Conservation (phyloP, 2,329 filamentous ascomycete genomes). For the Cladosporium sp. region DNA sequence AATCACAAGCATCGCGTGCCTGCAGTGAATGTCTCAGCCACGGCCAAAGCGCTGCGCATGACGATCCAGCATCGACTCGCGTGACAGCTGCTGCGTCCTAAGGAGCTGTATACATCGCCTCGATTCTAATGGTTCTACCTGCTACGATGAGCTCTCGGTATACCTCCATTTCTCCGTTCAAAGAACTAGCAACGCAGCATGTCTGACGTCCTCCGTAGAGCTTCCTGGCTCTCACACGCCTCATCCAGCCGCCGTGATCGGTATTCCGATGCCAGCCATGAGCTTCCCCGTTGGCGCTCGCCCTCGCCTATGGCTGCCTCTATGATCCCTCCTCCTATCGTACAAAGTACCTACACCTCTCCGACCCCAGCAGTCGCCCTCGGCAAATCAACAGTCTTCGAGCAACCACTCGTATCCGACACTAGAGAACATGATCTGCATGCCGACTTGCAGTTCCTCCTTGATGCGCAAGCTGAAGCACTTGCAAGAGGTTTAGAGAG, state of each 20-base stretch:
- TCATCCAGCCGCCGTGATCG: constrained; percentile 18
- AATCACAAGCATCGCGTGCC: not conserved
- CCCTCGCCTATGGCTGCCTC: constrained; percentile 30
- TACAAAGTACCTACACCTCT: constrained; percentile 27
- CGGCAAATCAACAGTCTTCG: constrained; percentile 40
- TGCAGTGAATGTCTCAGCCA: constrained; percentile 8
- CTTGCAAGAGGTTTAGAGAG: constrained; percentile 47
- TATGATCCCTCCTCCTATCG: constrained; percentile 33
- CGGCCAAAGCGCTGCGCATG: not conserved
- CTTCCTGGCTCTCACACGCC: constrained; percentile 26
- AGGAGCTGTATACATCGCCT: not conserved
- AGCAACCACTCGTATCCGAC: constrained; percentile 36
- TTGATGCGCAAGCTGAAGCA: constrained; percentile 59
- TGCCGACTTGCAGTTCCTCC: constrained; percentile 53
- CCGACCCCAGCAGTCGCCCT: not conserved
- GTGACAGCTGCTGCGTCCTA: constrained; percentile 3
- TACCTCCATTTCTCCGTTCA: not conserved
- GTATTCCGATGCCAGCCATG: constrained; percentile 17
- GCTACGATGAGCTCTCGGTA: constrained; percentile 2
- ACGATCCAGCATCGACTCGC: constrained; percentile 1
- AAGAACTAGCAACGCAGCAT: not conserved
- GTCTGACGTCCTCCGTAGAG: constrained; percentile 20
- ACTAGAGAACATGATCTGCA: constrained; percentile 51
- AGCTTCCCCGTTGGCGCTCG: constrained; percentile 31
- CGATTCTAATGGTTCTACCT: not conserved